Conservation (phyloP, 73 alveolate species). For the Paramecium pentaurelia region DNA sequence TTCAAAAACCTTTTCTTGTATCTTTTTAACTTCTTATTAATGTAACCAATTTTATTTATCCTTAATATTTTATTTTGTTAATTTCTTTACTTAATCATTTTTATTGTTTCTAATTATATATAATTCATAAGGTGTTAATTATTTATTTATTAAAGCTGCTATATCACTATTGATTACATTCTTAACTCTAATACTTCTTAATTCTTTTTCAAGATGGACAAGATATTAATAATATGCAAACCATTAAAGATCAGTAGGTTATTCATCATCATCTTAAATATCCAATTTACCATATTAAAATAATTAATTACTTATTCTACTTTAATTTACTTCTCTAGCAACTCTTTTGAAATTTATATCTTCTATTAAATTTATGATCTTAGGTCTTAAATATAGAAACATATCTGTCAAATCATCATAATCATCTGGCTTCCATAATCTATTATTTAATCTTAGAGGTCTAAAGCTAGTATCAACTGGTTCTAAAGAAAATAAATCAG, state of each 20-base stretch:
- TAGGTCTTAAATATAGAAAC: background rate
- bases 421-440: constrained; percentile 40
- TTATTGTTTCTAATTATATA: background rate
- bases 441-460: constrained; percentile 2
- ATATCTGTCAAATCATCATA: background rate
- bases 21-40: background rate
- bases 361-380: background rate
- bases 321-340: background rate
- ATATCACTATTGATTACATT: background rate
- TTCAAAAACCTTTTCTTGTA: background rate
- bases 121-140: background rate
- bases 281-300: constrained; percentile 6
- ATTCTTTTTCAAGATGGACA: constrained; percentile 9
- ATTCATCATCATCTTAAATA: background rate
- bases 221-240: background rate
- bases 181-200: background rate
- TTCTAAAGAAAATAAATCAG: constrained; percentile 27
- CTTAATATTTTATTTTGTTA: background rate
- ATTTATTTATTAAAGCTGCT: background rate
- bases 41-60: background rate
- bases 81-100: background rate
- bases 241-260: background rate
- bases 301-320: background rate
- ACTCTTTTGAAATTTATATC: constrained; percentile 13
- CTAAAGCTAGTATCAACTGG: constrained; percentile 20